phyloP scores from a whole-genome alignment of 2,329 filamentous ascomycete species.

The Tolypocladium guangdongense region DNA sequence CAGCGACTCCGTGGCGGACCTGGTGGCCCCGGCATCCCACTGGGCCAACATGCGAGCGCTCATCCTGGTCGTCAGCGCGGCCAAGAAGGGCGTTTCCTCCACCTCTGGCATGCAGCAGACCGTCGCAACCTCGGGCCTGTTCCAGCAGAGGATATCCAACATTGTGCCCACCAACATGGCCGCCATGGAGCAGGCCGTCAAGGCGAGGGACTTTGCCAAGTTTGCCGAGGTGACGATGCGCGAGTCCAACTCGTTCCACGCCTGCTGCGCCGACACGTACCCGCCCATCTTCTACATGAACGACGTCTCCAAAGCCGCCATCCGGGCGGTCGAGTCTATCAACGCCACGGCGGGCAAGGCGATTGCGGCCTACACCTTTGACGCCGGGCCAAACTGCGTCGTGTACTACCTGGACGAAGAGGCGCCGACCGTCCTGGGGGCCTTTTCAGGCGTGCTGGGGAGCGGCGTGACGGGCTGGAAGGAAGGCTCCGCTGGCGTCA shows the following conservation, averaged over 20 bases:
- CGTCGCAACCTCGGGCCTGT: conserved; percentile 81
- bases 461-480: conserved; percentile 60
- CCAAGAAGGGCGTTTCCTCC: conserved; percentile 90
- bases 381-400: conserved; percentile 93
- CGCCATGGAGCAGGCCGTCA: conserved; percentile 74
- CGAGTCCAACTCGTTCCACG: conserved; percentile 95
- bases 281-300: conserved; percentile 99
- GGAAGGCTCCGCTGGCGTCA: conserved; percentile 41
- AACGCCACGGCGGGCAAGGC: conserved; percentile 69
- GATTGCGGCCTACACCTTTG: conserved; percentile 91
- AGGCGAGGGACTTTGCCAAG: conserved; percentile 65
- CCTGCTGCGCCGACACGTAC: conserved; percentile 86
- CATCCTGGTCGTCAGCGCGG: conserved; percentile 81
- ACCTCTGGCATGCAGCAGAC: conserved; percentile 97
- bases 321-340: conserved; percentile 80
- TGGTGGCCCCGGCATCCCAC: conserved; percentile 79
- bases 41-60: conserved; percentile 94
- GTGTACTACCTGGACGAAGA: conserved; percentile 88
- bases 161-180: conserved; percentile 79
- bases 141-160: conserved; percentile 60
- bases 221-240: conserved; percentile 92
- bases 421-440: conserved; percentile 59
- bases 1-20: conserved; percentile 74
- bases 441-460: conserved; percentile 59
- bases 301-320: conserved; percentile 78